A percentile compares a stretch with the other conserved stretches of the same genome.
phyloP scores from a whole-genome alignment of 2,329 filamentous ascomycete genomes.

The Lecanosticta acicola region DNA sequence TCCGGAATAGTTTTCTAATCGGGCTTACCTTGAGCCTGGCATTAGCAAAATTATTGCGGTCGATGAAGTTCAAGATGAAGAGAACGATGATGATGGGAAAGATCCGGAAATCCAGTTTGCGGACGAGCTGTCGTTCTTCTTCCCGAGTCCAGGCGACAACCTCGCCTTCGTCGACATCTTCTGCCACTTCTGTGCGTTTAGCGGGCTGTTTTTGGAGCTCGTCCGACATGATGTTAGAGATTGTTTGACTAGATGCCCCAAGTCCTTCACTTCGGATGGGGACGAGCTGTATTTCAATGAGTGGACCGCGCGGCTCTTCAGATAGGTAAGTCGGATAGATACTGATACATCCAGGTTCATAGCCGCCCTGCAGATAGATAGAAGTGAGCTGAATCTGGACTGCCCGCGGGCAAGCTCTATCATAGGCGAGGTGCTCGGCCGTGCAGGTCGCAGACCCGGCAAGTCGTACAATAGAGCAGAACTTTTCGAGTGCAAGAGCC shows the following conservation, averaged over 20 bases:
- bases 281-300: no score
- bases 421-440: background rate
- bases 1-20: background rate
- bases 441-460: background rate
- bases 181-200: background rate
- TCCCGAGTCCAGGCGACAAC: conserved; percentile 2
- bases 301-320: no score
- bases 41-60: conserved; percentile 22
- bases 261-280: no score
- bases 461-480: background rate
- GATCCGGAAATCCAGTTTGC: conserved; percentile 13
- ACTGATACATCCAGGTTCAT: background rate
- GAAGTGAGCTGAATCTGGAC: background rate
- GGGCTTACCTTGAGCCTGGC: conserved; percentile 6
- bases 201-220: background rate
- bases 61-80: conserved; percentile 26
- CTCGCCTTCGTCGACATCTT: background rate
- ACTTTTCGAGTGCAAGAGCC: no score
- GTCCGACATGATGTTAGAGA: no score
- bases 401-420: background rate
- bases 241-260: no score
- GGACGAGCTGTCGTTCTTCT: conserved; percentile 10
- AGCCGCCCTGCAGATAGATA: background rate
- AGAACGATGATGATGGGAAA: conserved; percentile 18
- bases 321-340: background rate